These are phyloP conservation scores for Podospora comata DNA, from an alignment of 495 filamentous ascomycete species.

Conservation along the genomic window DNA sequence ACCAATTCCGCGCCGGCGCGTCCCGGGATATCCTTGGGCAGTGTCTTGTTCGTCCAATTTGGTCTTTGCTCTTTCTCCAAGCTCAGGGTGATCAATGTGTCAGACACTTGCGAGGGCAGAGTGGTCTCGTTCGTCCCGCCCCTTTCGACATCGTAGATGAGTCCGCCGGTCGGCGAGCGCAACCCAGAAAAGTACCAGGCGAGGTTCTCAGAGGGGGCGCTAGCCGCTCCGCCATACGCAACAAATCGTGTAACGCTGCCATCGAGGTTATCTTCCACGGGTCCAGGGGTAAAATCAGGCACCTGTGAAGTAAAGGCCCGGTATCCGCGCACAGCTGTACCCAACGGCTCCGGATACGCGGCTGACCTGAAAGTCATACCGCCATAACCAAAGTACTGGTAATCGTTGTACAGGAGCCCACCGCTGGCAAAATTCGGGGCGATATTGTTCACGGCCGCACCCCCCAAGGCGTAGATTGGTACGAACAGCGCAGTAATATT, in stretches of 20 bases:
- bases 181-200: slow-evolving; percentile 71
- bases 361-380: slow-evolving; percentile 34
- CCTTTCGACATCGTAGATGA: slow-evolving; percentile 37
- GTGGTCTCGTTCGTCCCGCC: slow-evolving; percentile 27
- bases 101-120: slow-evolving; percentile 38
- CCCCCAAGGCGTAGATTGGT: slow-evolving; percentile 42
- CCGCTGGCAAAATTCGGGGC: slow-evolving; percentile 61
- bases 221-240: slow-evolving; percentile 60
- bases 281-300: slow-evolving; percentile 41
- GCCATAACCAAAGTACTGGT: slow-evolving; percentile 56
- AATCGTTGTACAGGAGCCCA: slow-evolving; percentile 62
- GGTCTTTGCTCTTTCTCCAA: slow-evolving; percentile 49
- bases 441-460: slow-evolving; percentile 50
- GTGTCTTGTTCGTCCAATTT: slow-evolving; percentile 54
- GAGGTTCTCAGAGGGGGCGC: slow-evolving; percentile 66
- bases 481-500: slow-evolving; percentile 54
- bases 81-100: slow-evolving; percentile 60
- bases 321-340: slow-evolving; percentile 47
- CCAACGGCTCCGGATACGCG: slow-evolving; percentile 31
- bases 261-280: slow-evolving; percentile 38
- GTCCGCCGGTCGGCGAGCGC: slow-evolving; percentile 45
- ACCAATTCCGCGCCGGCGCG: slow-evolving; percentile 63
- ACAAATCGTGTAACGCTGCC: slow-evolving; percentile 57
- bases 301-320: slow-evolving; percentile 50
- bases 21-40: slow-evolving; percentile 49